Conservation (phyloP, 2,329 filamentous ascomycete species). For the Xylariales sp. region DNA sequence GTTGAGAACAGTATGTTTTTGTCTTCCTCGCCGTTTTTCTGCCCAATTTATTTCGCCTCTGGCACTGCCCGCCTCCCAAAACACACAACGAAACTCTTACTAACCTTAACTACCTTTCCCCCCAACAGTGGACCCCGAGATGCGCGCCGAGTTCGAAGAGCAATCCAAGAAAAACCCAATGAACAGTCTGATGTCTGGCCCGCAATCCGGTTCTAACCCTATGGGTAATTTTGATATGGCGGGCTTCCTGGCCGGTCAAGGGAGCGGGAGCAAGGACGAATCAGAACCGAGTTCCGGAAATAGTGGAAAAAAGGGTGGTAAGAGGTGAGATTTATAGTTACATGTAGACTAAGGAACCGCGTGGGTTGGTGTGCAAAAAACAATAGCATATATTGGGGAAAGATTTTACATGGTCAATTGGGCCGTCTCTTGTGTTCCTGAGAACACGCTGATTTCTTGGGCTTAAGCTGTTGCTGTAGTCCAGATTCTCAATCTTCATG, state of each 20-base stretch:
- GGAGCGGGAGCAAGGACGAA: slow-evolving; percentile 55
- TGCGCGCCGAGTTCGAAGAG: slow-evolving; percentile 90
- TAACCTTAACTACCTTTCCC: not conserved
- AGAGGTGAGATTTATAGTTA: slow-evolving; percentile 45
- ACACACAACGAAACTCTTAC: not conserved
- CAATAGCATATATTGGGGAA: not conserved
- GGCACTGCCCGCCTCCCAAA: no score
- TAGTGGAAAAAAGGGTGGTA: slow-evolving; percentile 57
- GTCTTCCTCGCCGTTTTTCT: not conserved
- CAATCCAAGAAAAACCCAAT: slow-evolving; percentile 80
- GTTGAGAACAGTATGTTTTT: slow-evolving; percentile 88
- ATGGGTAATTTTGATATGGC: slow-evolving; percentile 72
- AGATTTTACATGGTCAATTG: not conserved
- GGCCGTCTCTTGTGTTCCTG: not conserved
- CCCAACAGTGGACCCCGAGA: slow-evolving; percentile 90
- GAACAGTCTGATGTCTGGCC: slow-evolving; percentile 37
- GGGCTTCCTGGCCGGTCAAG: slow-evolving; percentile 69
- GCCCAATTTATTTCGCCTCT: not conserved
- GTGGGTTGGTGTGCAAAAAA: not conserved
- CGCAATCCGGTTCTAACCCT: slow-evolving; percentile 54
- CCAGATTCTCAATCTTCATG: not conserved
- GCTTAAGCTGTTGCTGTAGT: no score
- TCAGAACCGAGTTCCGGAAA: slow-evolving; percentile 45
- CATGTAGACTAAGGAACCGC: not conserved
- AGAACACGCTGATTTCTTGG: no score